phyloP scores from a whole-genome alignment of 805 yeast species.

The Candida peoriensis region DNA sequence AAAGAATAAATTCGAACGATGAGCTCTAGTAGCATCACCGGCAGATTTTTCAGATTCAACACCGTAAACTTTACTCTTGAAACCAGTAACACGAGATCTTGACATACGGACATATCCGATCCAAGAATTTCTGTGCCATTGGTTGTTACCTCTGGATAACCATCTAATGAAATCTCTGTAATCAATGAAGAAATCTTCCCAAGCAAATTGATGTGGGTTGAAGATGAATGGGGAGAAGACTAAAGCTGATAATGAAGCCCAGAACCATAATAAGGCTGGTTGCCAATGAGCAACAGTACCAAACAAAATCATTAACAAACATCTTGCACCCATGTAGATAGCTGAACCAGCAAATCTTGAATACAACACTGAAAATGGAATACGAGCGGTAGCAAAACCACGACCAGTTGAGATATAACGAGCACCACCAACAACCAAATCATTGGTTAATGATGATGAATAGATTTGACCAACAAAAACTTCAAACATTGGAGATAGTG shows the following conservation, averaged over 20 bases:
- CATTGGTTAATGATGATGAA: constrained; percentile 64
- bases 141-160: constrained; percentile 87
- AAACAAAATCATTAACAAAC: constrained; percentile 63
- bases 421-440: constrained; percentile 80
- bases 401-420: constrained; percentile 83
- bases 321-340: constrained; percentile 80
- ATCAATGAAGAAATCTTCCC: constrained; percentile 94
- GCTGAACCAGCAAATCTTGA: constrained; percentile 79
- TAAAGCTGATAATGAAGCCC: constrained; percentile 87
- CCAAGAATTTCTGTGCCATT: constrained; percentile 88
- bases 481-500: constrained; percentile 77
- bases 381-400: constrained; percentile 80
- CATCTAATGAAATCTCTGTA: constrained; percentile 90
- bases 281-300: constrained; percentile 85
- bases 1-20: constrained; percentile 64
- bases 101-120: constrained; percentile 77
- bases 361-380: constrained; percentile 68
- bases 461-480: constrained; percentile 79
- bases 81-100: constrained; percentile 83
- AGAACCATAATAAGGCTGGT: constrained; percentile 93
- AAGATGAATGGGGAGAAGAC: constrained; percentile 89
- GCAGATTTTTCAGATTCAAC: constrained; percentile 78
- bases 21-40: constrained; percentile 82
- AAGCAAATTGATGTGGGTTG: constrained; percentile 97
- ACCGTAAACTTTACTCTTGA: constrained; percentile 67